Evolutionary conservation across 495 filamentous ascomycete genomes (phyloP), one percentile per base, ranked within the genome.

Genomic region (Aspergillus sclerotiicarbonarius): DNA sequence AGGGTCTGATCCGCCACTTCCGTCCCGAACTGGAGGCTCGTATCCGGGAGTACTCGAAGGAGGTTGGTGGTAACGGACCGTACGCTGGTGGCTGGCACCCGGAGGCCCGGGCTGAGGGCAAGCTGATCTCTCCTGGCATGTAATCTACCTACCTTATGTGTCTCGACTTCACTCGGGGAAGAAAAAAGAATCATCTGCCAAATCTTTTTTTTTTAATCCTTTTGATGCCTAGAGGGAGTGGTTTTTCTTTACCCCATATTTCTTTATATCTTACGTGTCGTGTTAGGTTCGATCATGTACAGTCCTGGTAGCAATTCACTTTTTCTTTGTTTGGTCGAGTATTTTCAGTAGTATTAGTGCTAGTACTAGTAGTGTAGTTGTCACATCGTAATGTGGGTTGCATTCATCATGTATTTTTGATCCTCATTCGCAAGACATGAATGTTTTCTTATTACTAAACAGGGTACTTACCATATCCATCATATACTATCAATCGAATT

Each of bases 1-100:
- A 98, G 78, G 94, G 94, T 71, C 82, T 98, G 60, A 97, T 98
- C 75, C 86, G 94, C 62, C 94, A 98, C 76, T 98, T 98, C 80
- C 82, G 94, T 62, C 95, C 92, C 31, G 93, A 98, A 73, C 76
- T 98, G 54, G 92, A 98, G 82, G 88, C 86, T 29, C 82, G 92
- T 61, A 93, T 98, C 75, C 80, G 83, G 71, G 83, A 87, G 52
- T 91, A 87, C 69, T 80, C 87, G 44, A 57, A 74, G 69, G 76
- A 88, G 71, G 74, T 84, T 72, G 71, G 79, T 55, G 89, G 89
- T 55, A 87, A 86, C 51, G 73, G 82, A 62, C 83, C 90, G 47
- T 77, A 90, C 67, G 92, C 91, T 43, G 94, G 94, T 67, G 94
- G 94, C 41, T 97, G 92, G 94, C 76, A 80, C 61, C 90, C 89